phyloP scores from a whole-genome alignment of 306 rosid genomes.

The Datisca glomerata region DNA sequence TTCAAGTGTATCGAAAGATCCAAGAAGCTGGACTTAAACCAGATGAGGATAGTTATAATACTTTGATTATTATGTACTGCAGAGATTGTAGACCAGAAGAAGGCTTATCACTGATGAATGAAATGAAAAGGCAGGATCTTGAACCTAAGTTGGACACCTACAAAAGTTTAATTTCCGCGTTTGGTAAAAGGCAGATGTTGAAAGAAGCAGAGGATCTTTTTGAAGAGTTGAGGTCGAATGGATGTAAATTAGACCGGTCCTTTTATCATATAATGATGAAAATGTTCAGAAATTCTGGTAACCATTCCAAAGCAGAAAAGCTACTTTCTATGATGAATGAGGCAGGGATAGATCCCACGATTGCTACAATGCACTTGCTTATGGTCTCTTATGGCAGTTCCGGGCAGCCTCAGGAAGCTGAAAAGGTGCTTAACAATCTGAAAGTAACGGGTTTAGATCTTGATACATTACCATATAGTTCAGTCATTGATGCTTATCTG shows the following conservation, averaged over 20 bases:
- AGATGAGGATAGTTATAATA: conserved; percentile 70
- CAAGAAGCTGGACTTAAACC: conserved; percentile 58
- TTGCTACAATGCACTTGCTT: conserved; percentile 90
- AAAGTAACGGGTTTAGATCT: conserved; percentile 37
- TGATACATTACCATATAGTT: conserved; percentile 77
- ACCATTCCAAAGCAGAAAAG: conserved; percentile 69
- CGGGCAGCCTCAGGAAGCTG: conserved; percentile 87
- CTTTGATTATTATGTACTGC: conserved; percentile 75
- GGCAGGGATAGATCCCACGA: conserved; percentile 72
- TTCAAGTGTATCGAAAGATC: conserved; percentile 46
- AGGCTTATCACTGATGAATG: conserved; percentile 68
- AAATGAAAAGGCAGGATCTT: conserved; percentile 60
- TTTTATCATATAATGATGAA: conserved; percentile 91
- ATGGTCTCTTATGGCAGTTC: conserved; percentile 86
- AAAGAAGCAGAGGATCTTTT: conserved; percentile 87
- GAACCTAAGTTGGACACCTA: conserved; percentile 79
- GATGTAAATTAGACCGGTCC: conserved; percentile 64
- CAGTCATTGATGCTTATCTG: conserved; percentile 78
- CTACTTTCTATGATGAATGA: conserved; percentile 66
- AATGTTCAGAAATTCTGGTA: conserved; percentile 66
- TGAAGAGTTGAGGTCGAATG: conserved; percentile 65
- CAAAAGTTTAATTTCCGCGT: conserved; percentile 84
- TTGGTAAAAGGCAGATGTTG: conserved; percentile 48
- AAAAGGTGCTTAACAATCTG: conserved; percentile 70
- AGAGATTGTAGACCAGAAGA: conserved; percentile 80